Evolutionary conservation across 257 asterid species (phyloP).

Genomic region (Nemophila menziesii): DNA sequence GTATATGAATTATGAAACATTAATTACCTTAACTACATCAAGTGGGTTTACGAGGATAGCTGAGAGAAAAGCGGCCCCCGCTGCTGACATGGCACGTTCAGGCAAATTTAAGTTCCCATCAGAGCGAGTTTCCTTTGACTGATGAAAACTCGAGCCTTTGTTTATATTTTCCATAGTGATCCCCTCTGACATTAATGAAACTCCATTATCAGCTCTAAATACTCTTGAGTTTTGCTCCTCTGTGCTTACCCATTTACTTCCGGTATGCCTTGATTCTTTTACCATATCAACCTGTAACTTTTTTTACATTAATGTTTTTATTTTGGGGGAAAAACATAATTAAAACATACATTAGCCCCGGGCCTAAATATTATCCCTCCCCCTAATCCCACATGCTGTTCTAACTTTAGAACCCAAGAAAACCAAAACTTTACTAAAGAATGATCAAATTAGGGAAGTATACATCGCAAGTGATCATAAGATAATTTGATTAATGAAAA

Average conservation of each 20-base stretch:
- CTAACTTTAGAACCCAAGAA: too few relatives aligned
- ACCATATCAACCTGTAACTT: slow-evolving; percentile 27
- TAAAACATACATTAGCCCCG: too few relatives aligned
- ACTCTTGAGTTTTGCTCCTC: slow-evolving; percentile 30
- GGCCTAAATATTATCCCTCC: too few relatives aligned
- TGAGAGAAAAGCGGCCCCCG: slow-evolving; percentile 86
- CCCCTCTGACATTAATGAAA: slow-evolving; percentile 44
- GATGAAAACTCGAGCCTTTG: slow-evolving; percentile 15
- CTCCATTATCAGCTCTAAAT: slow-evolving; percentile 14
- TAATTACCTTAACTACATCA: slow-evolving; percentile 73
- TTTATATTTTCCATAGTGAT: slow-evolving; percentile 22
- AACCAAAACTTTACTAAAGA: too few relatives aligned
- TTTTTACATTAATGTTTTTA: too few relatives aligned
- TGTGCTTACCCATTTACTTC: slow-evolving; percentile 33
- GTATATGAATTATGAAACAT: not conserved
- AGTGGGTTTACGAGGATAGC: slow-evolving; percentile 89
- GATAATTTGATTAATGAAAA: too few relatives aligned
- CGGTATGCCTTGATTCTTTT: slow-evolving; percentile 32
- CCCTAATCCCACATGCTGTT: too few relatives aligned
- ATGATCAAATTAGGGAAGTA: too few relatives aligned
- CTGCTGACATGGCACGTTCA: slow-evolving; percentile 73
- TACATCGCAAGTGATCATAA: too few relatives aligned
- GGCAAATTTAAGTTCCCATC: slow-evolving; percentile 32
- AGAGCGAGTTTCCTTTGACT: slow-evolving; percentile 10
- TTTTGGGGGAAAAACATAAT: too few relatives aligned